phyloP scores from a whole-genome alignment of 495 filamentous ascomycete species.

The Penicillium atrosanguineum region DNA sequence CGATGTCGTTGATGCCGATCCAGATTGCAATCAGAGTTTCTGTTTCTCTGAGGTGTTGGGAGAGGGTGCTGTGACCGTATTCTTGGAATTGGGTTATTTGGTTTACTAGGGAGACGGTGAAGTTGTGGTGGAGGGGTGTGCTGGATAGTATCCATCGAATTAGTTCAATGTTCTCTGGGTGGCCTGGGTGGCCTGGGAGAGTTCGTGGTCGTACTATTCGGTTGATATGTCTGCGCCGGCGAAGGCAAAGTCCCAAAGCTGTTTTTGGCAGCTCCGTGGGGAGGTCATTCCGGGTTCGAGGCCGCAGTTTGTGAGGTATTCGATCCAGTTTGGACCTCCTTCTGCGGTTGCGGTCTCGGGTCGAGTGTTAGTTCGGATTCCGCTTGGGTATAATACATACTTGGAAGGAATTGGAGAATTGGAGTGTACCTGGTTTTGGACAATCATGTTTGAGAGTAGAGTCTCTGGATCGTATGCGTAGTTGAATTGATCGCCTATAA shows the following conservation, averaged over 20 bases:
- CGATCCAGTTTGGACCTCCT: constrained; percentile 51
- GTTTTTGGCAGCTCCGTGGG: constrained; percentile 36
- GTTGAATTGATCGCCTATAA: constrained; percentile 45
- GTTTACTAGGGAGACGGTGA: constrained; percentile 42
- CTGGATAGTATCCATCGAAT: too few relatives aligned
- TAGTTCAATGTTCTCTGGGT: too few relatives aligned
- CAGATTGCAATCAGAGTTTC: constrained; percentile 41
- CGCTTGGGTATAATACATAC: too few relatives aligned
- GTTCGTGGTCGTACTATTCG: constrained; percentile 30
- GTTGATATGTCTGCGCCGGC: constrained; percentile 49
- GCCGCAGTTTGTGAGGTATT: constrained; percentile 48
- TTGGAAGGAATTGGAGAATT: not conserved
- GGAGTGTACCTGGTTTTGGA: constrained; percentile 45
- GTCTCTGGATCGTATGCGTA: constrained; percentile 35
- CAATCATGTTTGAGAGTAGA: constrained; percentile 46
- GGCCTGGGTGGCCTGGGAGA: too few relatives aligned
- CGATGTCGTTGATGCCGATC: constrained; percentile 47
- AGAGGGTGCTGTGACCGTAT: constrained; percentile 32
- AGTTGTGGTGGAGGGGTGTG: constrained; percentile 49
- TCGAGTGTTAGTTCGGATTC: not conserved
- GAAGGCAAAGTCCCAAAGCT: constrained; percentile 58
- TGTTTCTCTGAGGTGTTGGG: constrained; percentile 14
- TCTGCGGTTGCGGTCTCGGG: constrained; percentile 41
- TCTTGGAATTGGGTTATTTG: constrained; percentile 36
- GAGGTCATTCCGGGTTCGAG: constrained; percentile 32